These are phyloP conservation scores for Populus tremula DNA, from an alignment of 345 rosid genomes.

Conservation along the genomic window DNA sequence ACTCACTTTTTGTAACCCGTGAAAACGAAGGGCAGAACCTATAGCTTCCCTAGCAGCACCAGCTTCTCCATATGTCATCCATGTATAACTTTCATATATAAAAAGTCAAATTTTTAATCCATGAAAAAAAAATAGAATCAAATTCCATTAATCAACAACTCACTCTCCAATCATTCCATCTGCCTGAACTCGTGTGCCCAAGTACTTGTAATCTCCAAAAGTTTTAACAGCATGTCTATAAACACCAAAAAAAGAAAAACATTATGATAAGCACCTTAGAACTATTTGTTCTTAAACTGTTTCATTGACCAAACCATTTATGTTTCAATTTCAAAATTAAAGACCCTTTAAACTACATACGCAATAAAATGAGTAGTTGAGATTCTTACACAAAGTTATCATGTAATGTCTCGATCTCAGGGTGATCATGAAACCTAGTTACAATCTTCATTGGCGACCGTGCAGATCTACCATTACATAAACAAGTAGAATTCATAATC, in stretches of 20 bases:
- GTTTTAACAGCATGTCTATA: conserved; percentile 58
- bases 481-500: background rate
- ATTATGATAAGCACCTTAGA: background rate
- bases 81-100: conserved; percentile 53
- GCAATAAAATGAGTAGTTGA: background rate
- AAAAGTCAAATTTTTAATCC: background rate
- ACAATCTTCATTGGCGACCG: conserved; percentile 58
- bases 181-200: conserved; percentile 62
- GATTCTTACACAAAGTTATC: conserved; percentile 66
- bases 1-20: conserved; percentile 61
- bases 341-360: background rate
- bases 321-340: background rate
- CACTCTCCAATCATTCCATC: conserved; percentile 85
- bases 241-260: background rate
- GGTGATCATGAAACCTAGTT: conserved; percentile 62
- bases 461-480: conserved; percentile 46
- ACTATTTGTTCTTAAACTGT: background rate
- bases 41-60: conserved; percentile 68
- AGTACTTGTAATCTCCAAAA: conserved; percentile 64
- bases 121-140: background rate
- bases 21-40: conserved; percentile 71
- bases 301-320: background rate
- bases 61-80: conserved; percentile 91
- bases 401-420: conserved; percentile 73
- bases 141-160: conserved; percentile 26